Percentiles rank a stretch among this genome's conserved stretches.
Evolutionary conservation across 164 flowering plant species (phyloP).

Genomic region (Dillenia turbinata): DNA sequence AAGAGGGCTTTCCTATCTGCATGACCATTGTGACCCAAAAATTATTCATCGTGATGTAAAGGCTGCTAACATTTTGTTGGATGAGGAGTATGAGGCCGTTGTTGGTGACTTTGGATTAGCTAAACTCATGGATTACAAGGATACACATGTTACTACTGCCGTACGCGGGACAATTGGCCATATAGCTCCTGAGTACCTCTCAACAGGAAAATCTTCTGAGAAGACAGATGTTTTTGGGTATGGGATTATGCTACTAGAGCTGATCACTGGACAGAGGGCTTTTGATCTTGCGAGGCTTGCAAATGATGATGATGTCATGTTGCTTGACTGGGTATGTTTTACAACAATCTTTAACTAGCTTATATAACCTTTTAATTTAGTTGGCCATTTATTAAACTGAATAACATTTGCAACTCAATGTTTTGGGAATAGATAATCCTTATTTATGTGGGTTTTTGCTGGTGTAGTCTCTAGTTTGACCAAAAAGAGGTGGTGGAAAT

Average conservation of each 20-base stretch:
- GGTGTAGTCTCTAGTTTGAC: too few relatives aligned
- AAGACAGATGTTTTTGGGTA: too few relatives aligned
- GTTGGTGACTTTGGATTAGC: slow-evolving; percentile 61
- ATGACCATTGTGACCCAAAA: slow-evolving; percentile 3
- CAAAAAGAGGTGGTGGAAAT: too few relatives aligned
- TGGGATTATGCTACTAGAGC: slow-evolving; percentile 50
- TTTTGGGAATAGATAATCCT: too few relatives aligned
- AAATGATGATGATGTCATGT: slow-evolving; percentile 63
- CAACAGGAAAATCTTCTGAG: slow-evolving; percentile 45
- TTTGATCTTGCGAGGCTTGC: slow-evolving; percentile 69
- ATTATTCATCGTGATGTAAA: too few relatives aligned
- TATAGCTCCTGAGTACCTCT: slow-evolving; percentile 10
- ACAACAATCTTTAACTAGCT: too few relatives aligned
- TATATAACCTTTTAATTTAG: too few relatives aligned
- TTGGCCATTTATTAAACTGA: too few relatives aligned
- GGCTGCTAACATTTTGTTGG: too few relatives aligned
- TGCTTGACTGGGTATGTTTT: slow-evolving; percentile 52
- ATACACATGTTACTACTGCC: slow-evolving; percentile 64
- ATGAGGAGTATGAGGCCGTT: too few relatives aligned
- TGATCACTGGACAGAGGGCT: slow-evolving; percentile 64
- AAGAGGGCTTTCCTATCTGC: slow-evolving; percentile 56
- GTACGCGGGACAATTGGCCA: slow-evolving; percentile 66
- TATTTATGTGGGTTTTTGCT: too few relatives aligned
- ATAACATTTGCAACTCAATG: too few relatives aligned
- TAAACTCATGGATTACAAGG: slow-evolving; percentile 66